A percentile compares a stretch with the other conserved stretches of the same genome.
Conservation (phyloP, 2,329 filamentous ascomycete species). For the Metarhizium robertsii region DNA sequence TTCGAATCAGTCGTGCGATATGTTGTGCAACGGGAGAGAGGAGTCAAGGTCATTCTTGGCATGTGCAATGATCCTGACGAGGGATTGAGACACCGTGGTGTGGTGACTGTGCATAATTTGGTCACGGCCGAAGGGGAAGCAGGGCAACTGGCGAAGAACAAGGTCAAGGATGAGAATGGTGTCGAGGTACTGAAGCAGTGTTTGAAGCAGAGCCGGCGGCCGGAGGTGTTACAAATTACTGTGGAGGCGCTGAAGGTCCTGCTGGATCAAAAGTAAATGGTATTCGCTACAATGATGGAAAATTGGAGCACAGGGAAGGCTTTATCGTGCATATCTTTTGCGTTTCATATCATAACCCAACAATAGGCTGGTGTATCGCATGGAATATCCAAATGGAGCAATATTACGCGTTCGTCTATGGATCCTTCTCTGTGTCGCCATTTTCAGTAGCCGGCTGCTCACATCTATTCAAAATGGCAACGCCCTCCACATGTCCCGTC, state of each 20-base stretch:
- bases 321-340: neutral
- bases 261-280: conserved; percentile 28
- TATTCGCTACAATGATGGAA: neutral
- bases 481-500: conserved; percentile 60
- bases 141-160: conserved; percentile 50
- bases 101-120: conserved; percentile 68
- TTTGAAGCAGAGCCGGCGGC: conserved; percentile 57
- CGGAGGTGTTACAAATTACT: conserved; percentile 61
- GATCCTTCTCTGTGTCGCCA: neutral
- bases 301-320: neutral
- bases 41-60: conserved; percentile 68
- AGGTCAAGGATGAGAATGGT: conserved; percentile 52
- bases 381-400: neutral
- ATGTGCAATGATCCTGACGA: conserved; percentile 67
- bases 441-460: conserved; percentile 22
- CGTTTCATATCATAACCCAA: neutral
- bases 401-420: neutral
- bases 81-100: conserved; percentile 61
- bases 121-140: conserved; percentile 56
- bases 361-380: neutral
- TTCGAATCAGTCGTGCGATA: conserved; percentile 66
- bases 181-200: conserved; percentile 60
- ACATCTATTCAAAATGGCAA: conserved; percentile 53
- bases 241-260: conserved; percentile 65
- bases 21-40: conserved; percentile 61